Evolutionary conservation across 345 rosid genomes (phyloP).

Genomic region (Rhodamnia argentea): DNA sequence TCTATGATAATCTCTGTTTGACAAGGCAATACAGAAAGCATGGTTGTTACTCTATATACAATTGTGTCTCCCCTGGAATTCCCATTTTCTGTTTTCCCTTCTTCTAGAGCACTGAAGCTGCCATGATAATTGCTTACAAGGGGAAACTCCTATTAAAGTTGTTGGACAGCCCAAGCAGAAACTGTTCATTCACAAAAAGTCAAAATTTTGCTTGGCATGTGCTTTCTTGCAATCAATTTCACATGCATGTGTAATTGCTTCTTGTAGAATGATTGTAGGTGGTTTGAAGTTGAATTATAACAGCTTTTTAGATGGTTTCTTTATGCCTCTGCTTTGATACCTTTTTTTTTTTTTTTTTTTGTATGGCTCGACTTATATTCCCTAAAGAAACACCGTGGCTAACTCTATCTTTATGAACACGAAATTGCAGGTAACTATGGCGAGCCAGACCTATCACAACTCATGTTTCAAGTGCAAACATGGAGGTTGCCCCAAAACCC

Average conservation of each 20-base stretch:
- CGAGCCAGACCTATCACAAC: constrained; percentile 76
- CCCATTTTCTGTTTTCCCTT: not conserved
- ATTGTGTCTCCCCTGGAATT: too few relatives aligned
- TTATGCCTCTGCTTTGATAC: not conserved
- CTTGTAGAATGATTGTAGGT: not conserved
- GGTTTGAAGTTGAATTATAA: not conserved
- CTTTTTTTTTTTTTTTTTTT: too few relatives aligned
- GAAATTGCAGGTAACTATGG: constrained; percentile 69
- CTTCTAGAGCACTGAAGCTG: not conserved
- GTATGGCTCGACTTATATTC: not conserved
- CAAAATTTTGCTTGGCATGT: not conserved
- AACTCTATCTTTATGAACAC: not conserved
- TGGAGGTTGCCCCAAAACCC: constrained; percentile 83
- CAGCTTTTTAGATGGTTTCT: not conserved
- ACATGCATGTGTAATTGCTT: not conserved
- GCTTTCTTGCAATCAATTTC: not conserved
- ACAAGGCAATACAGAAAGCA: too few relatives aligned
- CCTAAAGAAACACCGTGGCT: not conserved
- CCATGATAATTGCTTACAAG: not conserved
- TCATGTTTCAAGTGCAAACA: constrained; percentile 94
- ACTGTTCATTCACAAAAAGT: not conserved
- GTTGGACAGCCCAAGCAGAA: not conserved
- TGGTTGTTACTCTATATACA: too few relatives aligned
- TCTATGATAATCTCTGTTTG: too few relatives aligned
- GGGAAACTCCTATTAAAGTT: not conserved